A percentile compares a stretch with the other conserved stretches of the same genome.
Conservation (phyloP, 176 grass and related monocot genomes). For the Oryza brachyantha region DNA sequence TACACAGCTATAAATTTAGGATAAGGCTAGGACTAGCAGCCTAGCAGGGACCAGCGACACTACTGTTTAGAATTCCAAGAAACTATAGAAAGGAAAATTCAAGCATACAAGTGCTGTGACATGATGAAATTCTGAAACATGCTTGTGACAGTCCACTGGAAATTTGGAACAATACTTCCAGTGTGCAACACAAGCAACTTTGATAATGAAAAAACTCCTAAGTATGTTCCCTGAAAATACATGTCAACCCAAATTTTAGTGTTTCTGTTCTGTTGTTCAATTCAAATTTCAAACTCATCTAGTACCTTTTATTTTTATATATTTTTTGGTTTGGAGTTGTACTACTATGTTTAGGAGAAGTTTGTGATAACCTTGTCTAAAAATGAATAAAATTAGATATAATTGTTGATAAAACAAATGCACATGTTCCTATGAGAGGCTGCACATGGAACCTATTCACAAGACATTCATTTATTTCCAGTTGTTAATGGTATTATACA, state of each 20-base stretch:
- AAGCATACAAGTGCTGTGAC: neutral
- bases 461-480: slow-evolving; percentile 2
- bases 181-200: neutral
- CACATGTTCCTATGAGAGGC: neutral
- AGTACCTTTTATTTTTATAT: neutral
- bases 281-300: neutral
- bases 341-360: neutral
- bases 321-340: neutral
- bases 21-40: neutral
- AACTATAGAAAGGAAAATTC: neutral
- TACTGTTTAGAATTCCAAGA: neutral
- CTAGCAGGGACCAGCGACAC: neutral
- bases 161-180: neutral
- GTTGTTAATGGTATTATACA: neutral
- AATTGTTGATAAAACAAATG: neutral
- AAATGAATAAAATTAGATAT: neutral
- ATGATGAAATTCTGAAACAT: neutral
- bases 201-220: neutral
- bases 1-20: neutral
- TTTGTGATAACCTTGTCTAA: neutral
- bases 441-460: neutral
- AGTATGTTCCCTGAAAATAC: neutral
- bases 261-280: neutral
- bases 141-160: neutral
- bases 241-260: neutral